Conservation (phyloP, 139 green algal genomes). For the Deuterostichococcus epilithicus region DNA sequence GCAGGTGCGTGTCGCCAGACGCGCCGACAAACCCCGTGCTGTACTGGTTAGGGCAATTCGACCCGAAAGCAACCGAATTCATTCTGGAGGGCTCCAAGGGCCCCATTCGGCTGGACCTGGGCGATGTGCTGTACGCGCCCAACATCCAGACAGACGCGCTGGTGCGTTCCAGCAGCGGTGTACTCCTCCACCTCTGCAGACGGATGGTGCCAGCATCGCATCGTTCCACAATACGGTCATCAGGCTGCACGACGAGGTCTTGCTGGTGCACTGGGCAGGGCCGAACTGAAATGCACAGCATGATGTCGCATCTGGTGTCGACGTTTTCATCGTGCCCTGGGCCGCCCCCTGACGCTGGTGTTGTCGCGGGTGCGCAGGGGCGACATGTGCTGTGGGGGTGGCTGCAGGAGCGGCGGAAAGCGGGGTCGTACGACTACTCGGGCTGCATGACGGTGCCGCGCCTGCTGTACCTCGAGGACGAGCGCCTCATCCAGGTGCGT, state of each 20-base stretch:
- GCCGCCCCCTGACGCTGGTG: not conserved
- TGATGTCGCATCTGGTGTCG: too few species aligned
- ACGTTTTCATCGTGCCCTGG: not conserved
- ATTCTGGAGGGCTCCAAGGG: slow-evolving; percentile 37
- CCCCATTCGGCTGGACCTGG: slow-evolving; percentile 51
- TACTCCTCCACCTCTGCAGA: not conserved
- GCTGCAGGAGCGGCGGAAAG: slow-evolving; percentile 76
- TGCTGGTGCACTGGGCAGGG: too few species aligned
- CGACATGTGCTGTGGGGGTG: slow-evolving; percentile 79
- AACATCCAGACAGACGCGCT: slow-evolving; percentile 47
- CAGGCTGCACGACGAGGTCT: too few species aligned
- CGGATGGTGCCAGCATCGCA: not conserved
- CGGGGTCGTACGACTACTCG: slow-evolving; percentile 67
- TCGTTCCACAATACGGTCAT: not conserved
- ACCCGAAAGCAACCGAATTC: slow-evolving; percentile 22
- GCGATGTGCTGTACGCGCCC: slow-evolving; percentile 60
- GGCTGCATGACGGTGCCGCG: slow-evolving; percentile 78
- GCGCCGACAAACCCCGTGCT: slow-evolving; percentile 57
- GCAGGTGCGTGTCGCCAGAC: slow-evolving; percentile 43
- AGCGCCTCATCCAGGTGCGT: slow-evolving; percentile 37
- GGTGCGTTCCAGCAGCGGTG: slow-evolving; percentile 11
- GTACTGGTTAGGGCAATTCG: slow-evolving; percentile 30
- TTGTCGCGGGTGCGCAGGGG: slow-evolving; percentile 36
- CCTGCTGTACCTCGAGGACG: slow-evolving; percentile 45
- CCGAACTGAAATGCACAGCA: too few species aligned